These are phyloP conservation scores for Calycina marina DNA, from an alignment of 2,329 filamentous ascomycete genomes.

Conservation along the genomic window DNA sequence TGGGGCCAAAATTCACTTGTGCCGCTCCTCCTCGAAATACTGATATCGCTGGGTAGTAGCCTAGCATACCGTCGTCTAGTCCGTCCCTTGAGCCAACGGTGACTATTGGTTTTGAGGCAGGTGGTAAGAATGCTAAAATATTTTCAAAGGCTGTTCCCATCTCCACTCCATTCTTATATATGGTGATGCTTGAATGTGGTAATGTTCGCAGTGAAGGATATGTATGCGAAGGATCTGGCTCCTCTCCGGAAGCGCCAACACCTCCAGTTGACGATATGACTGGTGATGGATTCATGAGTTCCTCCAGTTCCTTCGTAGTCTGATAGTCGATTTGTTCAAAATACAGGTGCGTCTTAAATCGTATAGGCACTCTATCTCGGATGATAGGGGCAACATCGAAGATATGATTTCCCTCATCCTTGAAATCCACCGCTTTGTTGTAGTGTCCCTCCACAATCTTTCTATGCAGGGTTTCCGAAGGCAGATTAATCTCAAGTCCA, in stretches of 20 bases:
- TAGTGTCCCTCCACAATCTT: slow-evolving; percentile 80
- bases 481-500: slow-evolving; percentile 81
- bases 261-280: slow-evolving; percentile 26
- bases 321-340: slow-evolving; percentile 90
- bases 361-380: slow-evolving; percentile 85
- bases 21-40: slow-evolving; percentile 84
- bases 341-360: slow-evolving; percentile 85
- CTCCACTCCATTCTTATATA: slow-evolving; percentile 83
- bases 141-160: slow-evolving; percentile 82
- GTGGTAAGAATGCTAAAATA: slow-evolving; percentile 80
- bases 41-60: slow-evolving; percentile 88
- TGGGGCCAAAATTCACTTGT: slow-evolving; percentile 84
- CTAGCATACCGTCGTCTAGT: slow-evolving; percentile 85
- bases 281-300: slow-evolving; percentile 58
- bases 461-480: slow-evolving; percentile 69
- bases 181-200: slow-evolving; percentile 69
- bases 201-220: slow-evolving; percentile 68
- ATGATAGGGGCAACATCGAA: slow-evolving; percentile 66
- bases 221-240: slow-evolving; percentile 58
- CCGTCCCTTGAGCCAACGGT: slow-evolving; percentile 69
- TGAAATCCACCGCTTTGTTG: slow-evolving; percentile 68
- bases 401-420: slow-evolving; percentile 34
- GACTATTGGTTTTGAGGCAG: slow-evolving; percentile 60
- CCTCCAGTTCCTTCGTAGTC: slow-evolving; percentile 74
- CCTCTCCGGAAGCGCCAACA: slow-evolving; percentile 26